Percentiles rank a stretch among this genome's conserved stretches.
phyloP scores from a whole-genome alignment of 148 eudicot genomes.

The Camellia sinensis region DNA sequence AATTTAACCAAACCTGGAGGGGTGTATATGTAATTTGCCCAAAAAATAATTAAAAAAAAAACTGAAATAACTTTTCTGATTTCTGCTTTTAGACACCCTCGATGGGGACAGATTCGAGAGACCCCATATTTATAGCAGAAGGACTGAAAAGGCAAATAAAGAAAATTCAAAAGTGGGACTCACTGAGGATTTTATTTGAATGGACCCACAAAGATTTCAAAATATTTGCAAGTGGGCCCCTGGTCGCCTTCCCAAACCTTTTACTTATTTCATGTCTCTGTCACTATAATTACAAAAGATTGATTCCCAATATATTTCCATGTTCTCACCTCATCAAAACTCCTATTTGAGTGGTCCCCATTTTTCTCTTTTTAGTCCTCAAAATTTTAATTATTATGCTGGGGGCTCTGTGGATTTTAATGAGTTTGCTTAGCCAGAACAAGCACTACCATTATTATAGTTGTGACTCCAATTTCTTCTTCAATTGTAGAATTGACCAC shows the following conservation, averaged over 20 bases:
- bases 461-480: not conserved
- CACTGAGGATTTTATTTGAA: not conserved
- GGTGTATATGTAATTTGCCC: too few relatives aligned
- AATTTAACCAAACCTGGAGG: too few relatives aligned
- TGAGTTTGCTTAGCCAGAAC: not conserved
- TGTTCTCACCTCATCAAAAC: constrained; percentile 6
- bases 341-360: constrained; percentile 12
- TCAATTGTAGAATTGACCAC: not conserved
- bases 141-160: not conserved
- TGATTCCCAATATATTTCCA: constrained; percentile 10
- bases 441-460: not conserved
- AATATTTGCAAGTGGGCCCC: constrained; percentile 30
- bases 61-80: not conserved
- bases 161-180: not conserved
- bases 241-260: constrained; percentile 9
- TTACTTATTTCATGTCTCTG: constrained; percentile 30
- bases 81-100: constrained; percentile 1
- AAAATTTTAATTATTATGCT: not conserved
- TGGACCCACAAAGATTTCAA: constrained; percentile 34
- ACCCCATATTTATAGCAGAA: not conserved
- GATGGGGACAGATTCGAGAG: constrained; percentile 3
- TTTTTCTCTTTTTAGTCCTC: not conserved
- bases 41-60: not conserved
- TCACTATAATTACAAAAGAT: constrained; percentile 30
- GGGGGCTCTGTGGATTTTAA: not conserved